Evolutionary conservation across 331 rosid genomes (phyloP), one percentile per base, ranked within the genome.

Genomic region (Phaseolus coccineus): DNA sequence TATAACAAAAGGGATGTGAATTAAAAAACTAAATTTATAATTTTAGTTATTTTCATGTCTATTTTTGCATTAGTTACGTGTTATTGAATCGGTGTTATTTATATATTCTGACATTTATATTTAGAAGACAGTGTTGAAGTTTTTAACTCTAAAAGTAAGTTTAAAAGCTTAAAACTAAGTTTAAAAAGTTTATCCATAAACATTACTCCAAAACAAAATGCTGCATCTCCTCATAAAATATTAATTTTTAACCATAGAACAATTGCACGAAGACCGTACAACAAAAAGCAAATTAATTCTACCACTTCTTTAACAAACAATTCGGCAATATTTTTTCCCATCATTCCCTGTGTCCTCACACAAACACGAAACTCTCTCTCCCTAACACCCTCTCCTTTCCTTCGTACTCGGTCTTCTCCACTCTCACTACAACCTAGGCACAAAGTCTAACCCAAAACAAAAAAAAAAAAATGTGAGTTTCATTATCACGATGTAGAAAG

Each of bases 251-350:
- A 52, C 87, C 84, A 73, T 56, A 3, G 52, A 73, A 79, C 73
- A 8, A 53, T 25, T 2, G 16, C 9, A 48, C 27, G 27, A 52
- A 57, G 25, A 40, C 3, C 37, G 55, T 14, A 5, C 4, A 39
- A 28, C 5, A 2, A 13, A 19, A 56, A 68, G 51, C 35, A 28
- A 58, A 12, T 6, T 33, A 46, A 31, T 68, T 47, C 35, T 42
- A 66, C 85, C 84, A 64, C 73, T 68, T 62, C 37, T 61, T 73
- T 69, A 10, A 42, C 89, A 70, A 47, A 74, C 8, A 68, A 73
- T 64, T 39, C 82, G 82, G 77, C 82, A 39, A 55, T 27, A 5
- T 16, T 37, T 33, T 55, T 52, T 28, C 64, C n/a, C 27, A 24
- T 28, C 22, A 67, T 31, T 63, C 16, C 12, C 24, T 58, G 28